Evolutionary conservation across 2,329 filamentous ascomycete genomes (phyloP).

Genomic region (Pseudogymnoascus sp.): DNA sequence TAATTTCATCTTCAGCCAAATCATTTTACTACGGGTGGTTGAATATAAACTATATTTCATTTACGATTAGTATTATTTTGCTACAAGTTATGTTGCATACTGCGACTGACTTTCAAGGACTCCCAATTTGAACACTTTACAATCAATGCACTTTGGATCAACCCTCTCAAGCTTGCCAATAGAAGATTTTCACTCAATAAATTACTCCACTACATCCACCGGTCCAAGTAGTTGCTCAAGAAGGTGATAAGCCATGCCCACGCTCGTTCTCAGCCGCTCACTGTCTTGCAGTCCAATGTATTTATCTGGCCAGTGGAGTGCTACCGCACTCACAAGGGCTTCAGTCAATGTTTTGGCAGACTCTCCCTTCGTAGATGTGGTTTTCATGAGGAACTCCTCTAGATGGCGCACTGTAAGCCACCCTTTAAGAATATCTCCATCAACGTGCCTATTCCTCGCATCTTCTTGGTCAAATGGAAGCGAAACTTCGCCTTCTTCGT

Average conservation of each 20-base stretch:
- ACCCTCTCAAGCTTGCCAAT: not conserved
- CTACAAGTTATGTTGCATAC: not conserved
- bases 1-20: not conserved
- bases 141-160: not conserved
- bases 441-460: conserved; percentile 48
- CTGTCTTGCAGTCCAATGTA: conserved; percentile 5
- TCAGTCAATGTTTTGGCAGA: not conserved
- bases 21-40: not conserved
- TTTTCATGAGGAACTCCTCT: conserved; percentile 32
- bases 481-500: not conserved
- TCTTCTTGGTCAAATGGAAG: not conserved
- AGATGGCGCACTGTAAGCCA: conserved; percentile 41
- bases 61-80: not conserved
- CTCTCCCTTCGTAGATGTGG: not conserved
- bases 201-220: not conserved
- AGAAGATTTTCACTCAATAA: not conserved
- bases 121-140: not conserved
- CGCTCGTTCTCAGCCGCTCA: not conserved
- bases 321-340: not conserved
- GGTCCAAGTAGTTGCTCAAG: not conserved
- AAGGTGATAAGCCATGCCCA: not conserved
- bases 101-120: not conserved
- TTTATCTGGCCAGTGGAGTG: conserved; percentile 26
- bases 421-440: conserved; percentile 56
- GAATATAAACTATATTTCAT: not conserved